These are phyloP conservation scores for Rhodotorula diobovata DNA, from an alignment of 768 basidiomycete species.

Conservation along the genomic window DNA sequence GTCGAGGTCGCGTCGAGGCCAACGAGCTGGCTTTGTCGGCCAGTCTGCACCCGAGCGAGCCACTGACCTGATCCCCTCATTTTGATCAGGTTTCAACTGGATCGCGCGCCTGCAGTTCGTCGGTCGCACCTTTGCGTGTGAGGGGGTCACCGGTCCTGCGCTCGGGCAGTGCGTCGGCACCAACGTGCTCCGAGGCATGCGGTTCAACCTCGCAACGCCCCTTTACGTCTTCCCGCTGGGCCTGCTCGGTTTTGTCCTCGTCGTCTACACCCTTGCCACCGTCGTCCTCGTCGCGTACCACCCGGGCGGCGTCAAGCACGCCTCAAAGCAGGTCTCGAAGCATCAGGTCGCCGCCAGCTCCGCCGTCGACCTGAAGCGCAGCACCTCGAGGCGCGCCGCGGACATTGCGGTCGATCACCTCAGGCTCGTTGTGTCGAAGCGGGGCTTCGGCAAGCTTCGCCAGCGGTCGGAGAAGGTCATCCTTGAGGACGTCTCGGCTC, in stretches of 20 bases:
- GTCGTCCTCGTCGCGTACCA: slow-evolving; percentile 46
- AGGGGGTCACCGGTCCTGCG: slow-evolving; percentile 41
- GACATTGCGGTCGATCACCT: slow-evolving; percentile 45
- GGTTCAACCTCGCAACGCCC: slow-evolving; percentile 44
- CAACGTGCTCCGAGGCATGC: slow-evolving; percentile 49
- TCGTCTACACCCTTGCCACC: slow-evolving; percentile 44
- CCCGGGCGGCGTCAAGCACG: slow-evolving; percentile 49
- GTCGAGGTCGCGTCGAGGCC: no score
- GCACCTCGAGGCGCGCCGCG: slow-evolving; percentile 43
- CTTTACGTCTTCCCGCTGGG: slow-evolving; percentile 42
- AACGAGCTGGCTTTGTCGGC: no score
- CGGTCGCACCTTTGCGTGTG: slow-evolving; percentile 43
- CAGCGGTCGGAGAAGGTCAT: slow-evolving; percentile 44
- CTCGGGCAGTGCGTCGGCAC: slow-evolving; percentile 48
- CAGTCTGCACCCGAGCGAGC: no score
- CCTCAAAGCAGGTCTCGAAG: slow-evolving; percentile 12
- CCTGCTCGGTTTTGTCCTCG: slow-evolving; percentile 45
- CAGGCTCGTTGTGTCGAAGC: slow-evolving; percentile 13
- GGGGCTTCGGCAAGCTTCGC: slow-evolving; percentile 9
- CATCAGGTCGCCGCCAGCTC: slow-evolving; percentile 5
- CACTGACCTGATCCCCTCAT: neutral
- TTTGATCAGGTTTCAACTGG: slow-evolving; percentile 44
- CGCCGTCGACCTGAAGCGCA: neutral
- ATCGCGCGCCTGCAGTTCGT: slow-evolving; percentile 50
- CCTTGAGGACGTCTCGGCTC: slow-evolving; percentile 45